Evolutionary conservation across 1,284 basidiomycete species (phyloP), one percentile per base, ranked within the genome.

Genomic region (Omphalotus olearius): DNA sequence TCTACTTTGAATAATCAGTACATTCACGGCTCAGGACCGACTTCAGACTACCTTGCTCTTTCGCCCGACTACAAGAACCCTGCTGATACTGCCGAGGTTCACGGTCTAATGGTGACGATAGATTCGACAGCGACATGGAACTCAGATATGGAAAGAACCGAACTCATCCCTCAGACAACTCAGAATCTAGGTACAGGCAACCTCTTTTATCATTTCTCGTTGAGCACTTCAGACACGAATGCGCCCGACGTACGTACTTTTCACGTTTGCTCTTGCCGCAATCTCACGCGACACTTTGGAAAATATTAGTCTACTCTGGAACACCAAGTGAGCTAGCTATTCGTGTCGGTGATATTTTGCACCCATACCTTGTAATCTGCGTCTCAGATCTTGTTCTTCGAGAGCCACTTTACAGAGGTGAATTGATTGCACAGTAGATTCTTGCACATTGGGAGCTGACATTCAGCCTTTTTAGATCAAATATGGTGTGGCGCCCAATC

Each of bases 321-420:
- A 60, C 80, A 84, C 57, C 81, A 84, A 63, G 76, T 73, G 46
- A 40, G 52, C 30, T 2, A 33, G 10, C 35, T 17, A 13, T 30
- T 17, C 2, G 4, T 40, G 16, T 40, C 20, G 10, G 9, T 40
- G 2, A 2, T 23, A 23, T 23, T 23, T 23, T 23, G 23, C 23
- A 23, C 23, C 23, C 23, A 23, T 23, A 23, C 23, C 23, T 33
- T 13, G 30, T 33, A 33, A 33, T 7, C 30, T 33, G 30, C 30
- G 13, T 13, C 13, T 13, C 37, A 62, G 61, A 55, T 75, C 43
- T 63, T 63, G 54, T 83, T 85, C 73, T 85, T 83, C 59, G 81
- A 83, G 64, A 80, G 77, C 43, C 82, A 83, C 63, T 84, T 83
- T 65, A 83, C 80, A 4, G 81, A 81, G 69, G 76, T 75, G 51